Base-by-base conservation (phyloP, 768 basidiomycete genomes). In the Galerina marginata region DNA sequence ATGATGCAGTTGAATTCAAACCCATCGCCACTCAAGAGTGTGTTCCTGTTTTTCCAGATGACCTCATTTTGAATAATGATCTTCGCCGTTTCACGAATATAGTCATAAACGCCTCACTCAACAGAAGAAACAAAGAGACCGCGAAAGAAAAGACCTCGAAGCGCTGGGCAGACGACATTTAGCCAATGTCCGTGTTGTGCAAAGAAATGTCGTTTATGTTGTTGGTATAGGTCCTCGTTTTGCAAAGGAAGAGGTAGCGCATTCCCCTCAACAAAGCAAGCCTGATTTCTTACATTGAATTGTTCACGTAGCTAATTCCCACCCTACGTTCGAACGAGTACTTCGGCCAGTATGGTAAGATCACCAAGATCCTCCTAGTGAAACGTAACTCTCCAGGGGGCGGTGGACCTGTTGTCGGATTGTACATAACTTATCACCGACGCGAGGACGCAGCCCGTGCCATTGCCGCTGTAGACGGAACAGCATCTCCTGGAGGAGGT, bases 281-380 rank as follows among this genome's bases (percentile, higher is more conserved):
- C 33, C 29, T 26, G n/a, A 51, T 52, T 72, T 58, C 50, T 63
- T 43, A 46, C 56, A 47, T 39, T 67, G 60, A 53, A 26, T 44
- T 38, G 58, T 36, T 20, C 23, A 33, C 16, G 25, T 60, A 94
- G 95, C 86, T 95, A 47, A 93, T 98, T 65, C 90, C 95, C 1
- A 93, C 95, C 11, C 78, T 99, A 42, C 92, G 96, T 47, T 95
- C 94, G 5, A 90, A 89, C 66, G 97, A 99, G 66, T 98, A 97
- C 72, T 99, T 99, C 72, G 97, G 97, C 9, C 95, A 97, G 72
- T 99, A 98, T 74, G 97, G 97, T 67, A 98, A 96, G 80, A 98
- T 99, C 66, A 87, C 90, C 44, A 96, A 96, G 79, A 93, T 99
- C 49, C 81, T 98, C 54, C 84, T 99, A 33, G 90, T 93, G 51